Base-by-base conservation (phyloP, 768 basidiomycete species). In the Myochromella boudieri region DNA sequence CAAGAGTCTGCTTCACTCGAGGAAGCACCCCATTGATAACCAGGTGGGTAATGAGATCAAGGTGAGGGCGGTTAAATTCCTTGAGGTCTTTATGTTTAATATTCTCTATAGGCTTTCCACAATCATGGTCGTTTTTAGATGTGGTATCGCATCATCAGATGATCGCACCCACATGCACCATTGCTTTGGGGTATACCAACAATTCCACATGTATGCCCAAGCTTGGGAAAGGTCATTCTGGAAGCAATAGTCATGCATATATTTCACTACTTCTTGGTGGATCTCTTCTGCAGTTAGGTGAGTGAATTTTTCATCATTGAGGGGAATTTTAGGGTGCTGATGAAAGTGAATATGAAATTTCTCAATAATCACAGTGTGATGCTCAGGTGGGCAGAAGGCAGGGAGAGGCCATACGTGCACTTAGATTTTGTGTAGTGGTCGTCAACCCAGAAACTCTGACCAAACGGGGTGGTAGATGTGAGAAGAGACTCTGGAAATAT, bases 91-190 rank as follows among this genome's bases (percentile, higher is more conserved):
- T 29, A 14, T 29, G 28, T 29, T 29, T 29, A 29, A 29, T 29
- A 29, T 29, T 29, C 28, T 29, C 28, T 14, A 63, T 62, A 61
- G 60, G 39, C 36, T 53, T 46, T 67, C 58, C 26, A 60, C 21
- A 20, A 58, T 60, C 60, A 65, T 65, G 12, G 59, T 65, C 3
- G 60, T 65, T 41, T 59, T 62, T 21, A 65, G 37, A 4, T 44
- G 29, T 12, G 60, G 56, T 18, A 65, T 63, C 15, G 6, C 17
- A 9, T 32, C 33, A 38, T 46, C 33, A 5, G 33, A 46, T 2
- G 54, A 56, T 0, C 58, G 47, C 9, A 60, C 62, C 63, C 62
- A 64, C 6, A 65, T 44, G 32, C 61, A 52, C 64, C 62, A 65
- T 15, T 27, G 25, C 17, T 3, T 28, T 20, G 26, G 17, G 17